Evolutionary conservation across 192 early-diverging fungal genomes (phyloP).

Genomic region (Cladochytrium replicatum): DNA sequence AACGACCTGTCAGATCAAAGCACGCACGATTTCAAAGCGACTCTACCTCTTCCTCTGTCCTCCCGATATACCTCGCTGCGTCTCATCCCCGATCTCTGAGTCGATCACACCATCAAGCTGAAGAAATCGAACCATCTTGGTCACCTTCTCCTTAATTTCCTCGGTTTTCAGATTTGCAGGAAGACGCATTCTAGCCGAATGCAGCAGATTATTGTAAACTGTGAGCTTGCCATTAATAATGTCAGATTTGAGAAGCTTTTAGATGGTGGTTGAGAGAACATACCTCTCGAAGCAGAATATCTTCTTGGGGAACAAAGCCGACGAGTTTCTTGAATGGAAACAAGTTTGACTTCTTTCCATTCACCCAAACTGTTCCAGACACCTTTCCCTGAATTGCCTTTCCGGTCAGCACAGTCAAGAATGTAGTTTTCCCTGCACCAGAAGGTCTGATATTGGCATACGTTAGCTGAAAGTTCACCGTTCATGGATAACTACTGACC

Average conservation of each 20-base stretch:
- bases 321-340: conserved; percentile 20
- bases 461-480: no score
- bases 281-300: neutral
- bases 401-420: conserved; percentile 26
- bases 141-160: conserved; percentile 62
- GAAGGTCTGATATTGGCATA: no score
- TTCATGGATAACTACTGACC: no score
- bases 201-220: conserved; percentile 63
- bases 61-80: conserved; percentile 67
- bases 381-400: conserved; percentile 23
- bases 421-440: conserved; percentile 42
- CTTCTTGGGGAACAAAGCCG: conserved; percentile 33
- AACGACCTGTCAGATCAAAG: no score
- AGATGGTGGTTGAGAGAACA: neutral
- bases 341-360: conserved; percentile 20
- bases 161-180: conserved; percentile 48
- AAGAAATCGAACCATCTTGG: conserved; percentile 57
- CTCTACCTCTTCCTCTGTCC: conserved; percentile 89
- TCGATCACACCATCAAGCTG: conserved; percentile 62
- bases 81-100: conserved; percentile 60
- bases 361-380: conserved; percentile 21
- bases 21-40: no score
- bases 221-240: conserved; percentile 42
- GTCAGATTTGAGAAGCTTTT: conserved; percentile 1
- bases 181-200: conserved; percentile 68